Evolutionary conservation across 768 basidiomycete species (phyloP), one percentile per base, ranked within the genome.

Genomic region (Psilocybe cubensis): DNA sequence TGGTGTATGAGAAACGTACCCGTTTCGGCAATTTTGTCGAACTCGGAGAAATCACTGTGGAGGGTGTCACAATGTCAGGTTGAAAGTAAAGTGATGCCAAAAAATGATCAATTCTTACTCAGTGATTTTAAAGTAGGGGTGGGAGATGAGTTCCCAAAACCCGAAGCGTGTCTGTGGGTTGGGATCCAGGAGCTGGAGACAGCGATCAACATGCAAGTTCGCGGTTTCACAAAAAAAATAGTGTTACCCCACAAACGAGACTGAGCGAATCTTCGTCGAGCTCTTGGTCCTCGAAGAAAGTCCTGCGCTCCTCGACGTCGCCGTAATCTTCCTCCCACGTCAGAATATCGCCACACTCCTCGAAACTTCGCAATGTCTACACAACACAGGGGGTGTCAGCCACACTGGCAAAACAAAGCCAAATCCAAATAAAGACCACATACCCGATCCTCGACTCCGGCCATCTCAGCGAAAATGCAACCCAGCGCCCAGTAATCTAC

Each of bases 401-500:
- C n/a, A n/a, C n/a, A n/a, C n/a, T n/a, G n/a, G n/a, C n/a, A n/a
- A n/a, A n/a, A n/a, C n/a, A n/a, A n/a, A n/a, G n/a, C n/a, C n/a
- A n/a, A n/a, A n/a, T n/a, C n/a, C n/a, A n/a, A n/a, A n/a, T n/a
- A n/a, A n/a, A n/a, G n/a, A n/a, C n/a, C n/a, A n/a, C n/a, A n/a
- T n/a, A n/a, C n/a, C n/a, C n/a, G n/a, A n/a, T n/a, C n/a, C n/a
- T n/a, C n/a, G n/a, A n/a, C n/a, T n/a, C n/a, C n/a, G n/a, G n/a
- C 40, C 51, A 52, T 20, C 33, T 54, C 53, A 27, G 18, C 28
- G 14, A 45, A 20, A 3, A 54, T 24, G 27, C 42, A 45, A 7
- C 53, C 53, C 3, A 54, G n/a, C 3, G 53, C 41, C 53, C 53
- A 54, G 21, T 33, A 54, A 31, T 54, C 53, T 10, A 54, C 44